Conservation (phyloP, 768 basidiomycete genomes). For the Exidia glandulosa region DNA sequence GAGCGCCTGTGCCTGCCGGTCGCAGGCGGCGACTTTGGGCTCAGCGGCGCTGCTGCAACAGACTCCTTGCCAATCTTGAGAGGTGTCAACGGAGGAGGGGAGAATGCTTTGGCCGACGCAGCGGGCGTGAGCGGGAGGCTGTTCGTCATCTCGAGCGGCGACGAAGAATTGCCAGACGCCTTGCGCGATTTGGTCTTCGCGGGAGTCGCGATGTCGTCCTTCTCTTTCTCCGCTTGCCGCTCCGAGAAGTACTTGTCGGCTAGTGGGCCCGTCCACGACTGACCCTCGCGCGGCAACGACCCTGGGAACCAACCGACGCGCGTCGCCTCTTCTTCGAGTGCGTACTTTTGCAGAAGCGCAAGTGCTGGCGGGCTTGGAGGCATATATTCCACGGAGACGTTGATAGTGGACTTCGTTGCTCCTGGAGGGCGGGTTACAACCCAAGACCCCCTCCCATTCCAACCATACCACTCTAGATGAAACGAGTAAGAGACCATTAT, state of each 20-base stretch:
- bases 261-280: conserved; percentile 17
- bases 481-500: not conserved
- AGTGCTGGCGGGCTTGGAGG: conserved; percentile 13
- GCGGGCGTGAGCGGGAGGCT: not conserved
- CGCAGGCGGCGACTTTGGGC: not conserved
- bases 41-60: not conserved
- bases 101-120: not conserved
- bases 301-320: conserved; percentile 8
- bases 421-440: conserved; percentile 12
- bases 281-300: conserved; percentile 18
- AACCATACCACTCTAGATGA: conserved; percentile 25
- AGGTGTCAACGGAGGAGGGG: not conserved
- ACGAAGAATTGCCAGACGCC: not conserved
- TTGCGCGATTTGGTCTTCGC: conserved; percentile 1
- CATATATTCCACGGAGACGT: conserved; percentile 22
- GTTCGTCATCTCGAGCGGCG: not conserved
- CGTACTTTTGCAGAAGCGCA: conserved; percentile 12
- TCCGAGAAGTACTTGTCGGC: conserved; percentile 19
- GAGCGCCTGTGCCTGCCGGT: not conserved
- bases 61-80: not conserved
- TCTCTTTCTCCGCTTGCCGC: conserved; percentile 14
- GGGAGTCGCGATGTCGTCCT: conserved; percentile 7
- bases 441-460: conserved; percentile 24
- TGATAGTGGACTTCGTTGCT: conserved; percentile 19
- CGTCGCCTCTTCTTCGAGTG: conserved; percentile 6